Evolutionary conservation across 164 flowering plant genomes (phyloP).

Genomic region (Kingdonia uniflora): DNA sequence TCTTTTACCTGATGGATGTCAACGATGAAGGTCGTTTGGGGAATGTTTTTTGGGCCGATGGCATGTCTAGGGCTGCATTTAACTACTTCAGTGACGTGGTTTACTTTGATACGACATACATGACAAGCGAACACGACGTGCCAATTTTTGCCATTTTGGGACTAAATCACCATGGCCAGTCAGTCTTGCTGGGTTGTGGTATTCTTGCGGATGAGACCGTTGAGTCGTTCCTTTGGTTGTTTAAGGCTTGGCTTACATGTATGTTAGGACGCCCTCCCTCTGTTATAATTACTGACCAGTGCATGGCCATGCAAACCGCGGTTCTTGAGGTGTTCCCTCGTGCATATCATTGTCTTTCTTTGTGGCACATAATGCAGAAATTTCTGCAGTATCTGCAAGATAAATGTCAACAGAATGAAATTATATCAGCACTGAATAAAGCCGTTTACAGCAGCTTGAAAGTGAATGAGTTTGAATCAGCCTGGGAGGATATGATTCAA

Average conservation of each 20-base stretch:
- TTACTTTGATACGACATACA: constrained; percentile 41
- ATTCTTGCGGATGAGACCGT: constrained; percentile 44
- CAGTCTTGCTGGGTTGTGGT: constrained; percentile 57
- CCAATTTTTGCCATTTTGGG: constrained; percentile 61
- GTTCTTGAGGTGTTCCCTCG: constrained; percentile 50
- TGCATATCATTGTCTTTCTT: constrained; percentile 38
- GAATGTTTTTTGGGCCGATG: constrained; percentile 67
- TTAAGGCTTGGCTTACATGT: constrained; percentile 53
- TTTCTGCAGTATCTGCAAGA: constrained; percentile 52
- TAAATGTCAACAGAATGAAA: constrained; percentile 32
- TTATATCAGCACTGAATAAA: constrained; percentile 29
- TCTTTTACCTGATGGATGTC: constrained; percentile 50
- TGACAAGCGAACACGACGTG: constrained; percentile 42
- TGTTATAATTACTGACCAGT: constrained; percentile 47
- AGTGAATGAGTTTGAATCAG: constrained; percentile 54
- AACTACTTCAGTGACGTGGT: constrained; percentile 55
- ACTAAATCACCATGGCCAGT: constrained; percentile 56
- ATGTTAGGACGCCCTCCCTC: constrained; percentile 36
- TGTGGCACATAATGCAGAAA: constrained; percentile 46
- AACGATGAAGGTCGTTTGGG: constrained; percentile 44
- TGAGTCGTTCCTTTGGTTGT: constrained; percentile 52
- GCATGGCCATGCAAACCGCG: constrained; percentile 35
- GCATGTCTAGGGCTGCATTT: constrained; percentile 52
- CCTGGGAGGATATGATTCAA: constrained; percentile 53
- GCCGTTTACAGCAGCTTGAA: constrained; percentile 42